These are phyloP conservation scores for Kitagawia praeruptora DNA, from an alignment of 129 eudicot genomes.

Conservation along the genomic window DNA sequence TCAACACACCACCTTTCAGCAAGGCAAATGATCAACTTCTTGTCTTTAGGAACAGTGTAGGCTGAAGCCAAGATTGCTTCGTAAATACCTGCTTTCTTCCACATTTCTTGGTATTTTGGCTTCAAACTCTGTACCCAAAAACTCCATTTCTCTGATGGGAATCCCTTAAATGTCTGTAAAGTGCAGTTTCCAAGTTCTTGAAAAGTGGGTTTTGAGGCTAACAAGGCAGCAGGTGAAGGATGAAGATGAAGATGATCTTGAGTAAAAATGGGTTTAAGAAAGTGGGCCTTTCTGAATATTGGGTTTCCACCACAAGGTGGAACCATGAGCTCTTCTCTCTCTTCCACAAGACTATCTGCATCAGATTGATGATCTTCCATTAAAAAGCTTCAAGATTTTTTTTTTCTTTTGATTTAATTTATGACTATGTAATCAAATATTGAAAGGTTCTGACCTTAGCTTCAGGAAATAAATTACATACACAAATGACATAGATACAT, in stretches of 20 bases:
- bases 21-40: conserved; percentile 15
- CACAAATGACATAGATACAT: no score
- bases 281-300: neutral
- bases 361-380: neutral
- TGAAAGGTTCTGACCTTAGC: no score
- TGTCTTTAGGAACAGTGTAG: conserved; percentile 15
- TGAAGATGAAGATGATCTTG: neutral
- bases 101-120: conserved; percentile 1
- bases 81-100: conserved; percentile 21
- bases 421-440: no score
- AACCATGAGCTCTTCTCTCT: neutral
- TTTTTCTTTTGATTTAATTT: no score
- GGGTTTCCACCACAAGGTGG: neutral
- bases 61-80: conserved; percentile 28
- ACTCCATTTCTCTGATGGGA: conserved; percentile 12
- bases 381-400: no score
- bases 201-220: neutral
- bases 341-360: neutral
- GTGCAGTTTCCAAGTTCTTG: neutral
- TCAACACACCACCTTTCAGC: conserved; percentile 31
- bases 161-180: neutral
- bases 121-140: conserved; percentile 22
- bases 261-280: neutral
- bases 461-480: no score
- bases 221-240: neutral